These are phyloP conservation scores for Monilinia polystroma DNA, from an alignment of 2,329 filamentous ascomycete genomes.

Conservation along the genomic window DNA sequence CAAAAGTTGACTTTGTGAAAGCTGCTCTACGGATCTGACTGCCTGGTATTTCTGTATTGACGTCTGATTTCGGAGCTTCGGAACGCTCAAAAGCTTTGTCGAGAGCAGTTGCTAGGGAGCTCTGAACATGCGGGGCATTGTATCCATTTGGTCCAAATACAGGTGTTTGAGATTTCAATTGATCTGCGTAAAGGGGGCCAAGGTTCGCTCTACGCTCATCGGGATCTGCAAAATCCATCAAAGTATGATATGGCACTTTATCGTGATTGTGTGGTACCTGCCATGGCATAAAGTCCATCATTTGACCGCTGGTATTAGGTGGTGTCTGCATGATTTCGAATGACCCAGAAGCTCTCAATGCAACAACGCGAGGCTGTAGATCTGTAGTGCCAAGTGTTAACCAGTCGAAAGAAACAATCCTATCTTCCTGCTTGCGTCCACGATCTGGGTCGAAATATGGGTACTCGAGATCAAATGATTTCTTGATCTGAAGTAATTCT, in stretches of 20 bases:
- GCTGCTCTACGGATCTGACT: constrained; percentile 14
- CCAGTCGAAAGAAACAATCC: constrained; percentile 69
- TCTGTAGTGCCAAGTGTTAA: constrained; percentile 57
- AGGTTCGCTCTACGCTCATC: constrained; percentile 53
- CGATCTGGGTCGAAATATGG: constrained; percentile 49
- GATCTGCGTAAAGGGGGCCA: constrained; percentile 54
- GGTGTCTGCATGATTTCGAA: constrained; percentile 64
- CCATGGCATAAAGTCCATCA: constrained; percentile 63
- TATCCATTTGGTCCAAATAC: constrained; percentile 57
- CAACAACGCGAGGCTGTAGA: constrained; percentile 57
- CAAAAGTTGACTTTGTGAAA: constrained; percentile 19
- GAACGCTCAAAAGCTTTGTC: constrained; percentile 28
- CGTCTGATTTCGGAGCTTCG: constrained; percentile 27
- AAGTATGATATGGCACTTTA: constrained; percentile 49
- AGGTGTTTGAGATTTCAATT: constrained; percentile 53
- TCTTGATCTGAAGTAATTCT: constrained; percentile 58
- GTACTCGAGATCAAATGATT: constrained; percentile 62
- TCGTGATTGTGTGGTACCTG: constrained; percentile 54
- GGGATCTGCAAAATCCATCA: constrained; percentile 58
- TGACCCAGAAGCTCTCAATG: constrained; percentile 58
- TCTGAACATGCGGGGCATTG: constrained; percentile 35
- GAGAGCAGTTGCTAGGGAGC: constrained; percentile 37
- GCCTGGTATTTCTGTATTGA: background rate
- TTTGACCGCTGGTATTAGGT: constrained; percentile 55
- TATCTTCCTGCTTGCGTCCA: constrained; percentile 51